Evolutionary conservation across 805 yeast species (phyloP).

Genomic region (Cyberlindnera mrakii): DNA sequence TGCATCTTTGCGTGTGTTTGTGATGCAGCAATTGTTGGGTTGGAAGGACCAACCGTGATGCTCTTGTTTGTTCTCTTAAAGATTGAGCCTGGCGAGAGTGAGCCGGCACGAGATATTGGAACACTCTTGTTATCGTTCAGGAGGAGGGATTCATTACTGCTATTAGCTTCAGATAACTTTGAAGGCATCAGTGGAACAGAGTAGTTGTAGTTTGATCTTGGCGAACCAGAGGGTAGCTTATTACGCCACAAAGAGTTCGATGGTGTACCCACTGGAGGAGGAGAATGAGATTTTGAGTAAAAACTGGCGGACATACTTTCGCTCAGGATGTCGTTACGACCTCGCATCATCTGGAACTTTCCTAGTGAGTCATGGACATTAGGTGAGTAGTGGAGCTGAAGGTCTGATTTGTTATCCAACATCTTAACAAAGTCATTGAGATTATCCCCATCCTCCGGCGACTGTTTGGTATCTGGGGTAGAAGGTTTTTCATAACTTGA

Average conservation of each 20-base stretch:
- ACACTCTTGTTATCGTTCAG: slow-evolving; percentile 6
- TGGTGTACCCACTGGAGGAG: slow-evolving; percentile 6
- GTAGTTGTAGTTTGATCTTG: slow-evolving; percentile 18
- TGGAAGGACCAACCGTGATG: slow-evolving; percentile 24
- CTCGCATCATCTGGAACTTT: slow-evolving; percentile 45
- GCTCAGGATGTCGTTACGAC: slow-evolving; percentile 47
- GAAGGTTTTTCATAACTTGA: slow-evolving; percentile 26
- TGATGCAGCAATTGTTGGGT: slow-evolving; percentile 27
- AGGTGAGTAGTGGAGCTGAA: slow-evolving; percentile 28
- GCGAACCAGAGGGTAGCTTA: slow-evolving; percentile 27
- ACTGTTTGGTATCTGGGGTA: slow-evolving; percentile 20
- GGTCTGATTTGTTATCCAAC: slow-evolving; percentile 59
- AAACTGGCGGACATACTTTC: slow-evolving; percentile 51
- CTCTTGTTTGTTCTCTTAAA: slow-evolving; percentile 10
- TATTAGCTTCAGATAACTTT: slow-evolving; percentile 23
- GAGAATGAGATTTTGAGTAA: slow-evolving; percentile 21
- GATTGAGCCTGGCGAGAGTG: slow-evolving; percentile 18
- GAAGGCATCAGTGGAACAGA: slow-evolving; percentile 22
- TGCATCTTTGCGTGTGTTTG: slow-evolving; percentile 27
- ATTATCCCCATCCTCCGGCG: slow-evolving; percentile 39
- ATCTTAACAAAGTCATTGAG: slow-evolving; percentile 65
- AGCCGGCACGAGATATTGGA: slow-evolving; percentile 12
- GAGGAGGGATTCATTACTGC: slow-evolving; percentile 19
- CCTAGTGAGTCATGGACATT: slow-evolving; percentile 41
- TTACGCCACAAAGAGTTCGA: slow-evolving; percentile 7